Evolutionary conservation across 208 protist species (phyloP).

Genomic region (Angomonas desouzai): DNA sequence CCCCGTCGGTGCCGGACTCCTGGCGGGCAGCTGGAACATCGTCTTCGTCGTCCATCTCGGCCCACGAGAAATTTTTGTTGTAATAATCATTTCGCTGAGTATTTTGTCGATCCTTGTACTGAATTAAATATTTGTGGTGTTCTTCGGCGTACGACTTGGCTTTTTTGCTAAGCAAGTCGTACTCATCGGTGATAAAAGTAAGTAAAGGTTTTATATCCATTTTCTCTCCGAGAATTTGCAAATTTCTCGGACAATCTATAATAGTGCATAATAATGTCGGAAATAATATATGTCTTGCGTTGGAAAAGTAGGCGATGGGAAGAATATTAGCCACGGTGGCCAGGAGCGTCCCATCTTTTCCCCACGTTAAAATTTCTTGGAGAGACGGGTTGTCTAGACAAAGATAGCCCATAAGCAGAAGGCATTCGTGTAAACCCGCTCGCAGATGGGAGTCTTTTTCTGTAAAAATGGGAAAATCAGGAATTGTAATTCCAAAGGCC

Average conservation of each 20-base stretch:
- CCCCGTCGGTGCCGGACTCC: conserved; percentile 25
- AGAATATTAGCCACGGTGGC: conserved; percentile 55
- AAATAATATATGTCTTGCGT: conserved; percentile 78
- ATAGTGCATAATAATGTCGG: conserved; percentile 64
- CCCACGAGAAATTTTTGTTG: conserved; percentile 37
- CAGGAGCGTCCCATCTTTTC: conserved; percentile 60
- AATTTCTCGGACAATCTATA: conserved; percentile 48
- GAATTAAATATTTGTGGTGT: conserved; percentile 43
- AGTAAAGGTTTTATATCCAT: conserved; percentile 66
- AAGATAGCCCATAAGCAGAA: conserved; percentile 77
- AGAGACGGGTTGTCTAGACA: conserved; percentile 65
- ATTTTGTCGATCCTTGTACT: conserved; percentile 32
- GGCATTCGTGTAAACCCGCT: conserved; percentile 72
- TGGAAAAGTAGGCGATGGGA: conserved; percentile 80
- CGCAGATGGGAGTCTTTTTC: conserved; percentile 33
- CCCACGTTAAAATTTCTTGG: conserved; percentile 84
- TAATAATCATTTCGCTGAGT: conserved; percentile 14
- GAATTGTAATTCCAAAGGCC: conserved; percentile 71
- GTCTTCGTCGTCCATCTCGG: conserved; percentile 44
- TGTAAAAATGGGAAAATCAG: conserved; percentile 21
- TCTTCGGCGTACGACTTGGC: conserved; percentile 61
- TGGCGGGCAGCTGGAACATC: conserved; percentile 13
- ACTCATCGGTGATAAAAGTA: conserved; percentile 66
- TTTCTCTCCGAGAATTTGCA: conserved; percentile 48
- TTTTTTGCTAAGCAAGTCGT: conserved; percentile 61